phyloP scores from a whole-genome alignment of 495 filamentous ascomycete genomes.

The Aspergillus heteromorphus region DNA sequence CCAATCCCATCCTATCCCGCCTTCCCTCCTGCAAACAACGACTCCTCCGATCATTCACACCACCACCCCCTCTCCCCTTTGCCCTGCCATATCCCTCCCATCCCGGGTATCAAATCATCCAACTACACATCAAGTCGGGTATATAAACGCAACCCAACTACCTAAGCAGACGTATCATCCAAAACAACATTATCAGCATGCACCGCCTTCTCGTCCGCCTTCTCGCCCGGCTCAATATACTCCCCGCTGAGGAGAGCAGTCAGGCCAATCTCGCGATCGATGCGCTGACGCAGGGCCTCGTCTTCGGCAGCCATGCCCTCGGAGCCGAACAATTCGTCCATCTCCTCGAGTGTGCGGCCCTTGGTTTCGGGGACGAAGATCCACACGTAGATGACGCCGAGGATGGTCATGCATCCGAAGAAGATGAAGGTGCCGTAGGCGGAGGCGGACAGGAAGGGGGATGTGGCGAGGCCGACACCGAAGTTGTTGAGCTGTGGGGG shows the following conservation, averaged over 20 bases:
- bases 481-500: constrained; percentile 53
- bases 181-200: background rate
- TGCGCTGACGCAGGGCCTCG: background rate
- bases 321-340: background rate
- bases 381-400: constrained; percentile 45
- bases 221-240: background rate
- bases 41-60: no score
- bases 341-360: background rate
- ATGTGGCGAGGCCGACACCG: constrained; percentile 36
- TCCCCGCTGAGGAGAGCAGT: background rate
- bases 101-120: no score
- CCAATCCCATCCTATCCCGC: no score
- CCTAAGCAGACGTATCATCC: background rate
- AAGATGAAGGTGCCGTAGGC: constrained; percentile 42
- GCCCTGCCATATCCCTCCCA: no score
- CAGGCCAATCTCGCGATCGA: background rate
- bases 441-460: constrained; percentile 28
- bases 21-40: no score
- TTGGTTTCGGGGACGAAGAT: constrained; percentile 16
- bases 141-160: background rate
- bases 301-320: constrained; percentile 1
- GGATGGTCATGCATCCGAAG: constrained; percentile 42
- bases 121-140: no score
- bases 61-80: no score
- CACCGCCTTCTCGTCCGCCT: background rate